Conservation (phyloP, 306 rosid genomes). For the Vigna nakashimae region DNA sequence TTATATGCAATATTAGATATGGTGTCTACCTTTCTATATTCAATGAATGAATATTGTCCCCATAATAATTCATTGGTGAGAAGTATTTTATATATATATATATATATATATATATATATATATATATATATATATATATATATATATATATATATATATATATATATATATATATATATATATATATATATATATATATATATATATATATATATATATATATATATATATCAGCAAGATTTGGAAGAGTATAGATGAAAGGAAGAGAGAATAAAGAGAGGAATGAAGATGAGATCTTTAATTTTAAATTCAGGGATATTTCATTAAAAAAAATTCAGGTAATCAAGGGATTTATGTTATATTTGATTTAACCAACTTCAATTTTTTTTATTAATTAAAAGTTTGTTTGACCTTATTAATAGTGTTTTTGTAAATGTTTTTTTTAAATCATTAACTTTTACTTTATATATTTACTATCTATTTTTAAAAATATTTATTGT, state of each 20-base stretch:
- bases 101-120: too few relatives aligned
- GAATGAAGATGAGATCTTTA: background rate
- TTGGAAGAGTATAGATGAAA: background rate
- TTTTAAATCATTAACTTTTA: too few relatives aligned
- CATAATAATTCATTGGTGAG: background rate
- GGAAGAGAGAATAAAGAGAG: slow-evolving; percentile 4
- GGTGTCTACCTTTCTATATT: background rate
- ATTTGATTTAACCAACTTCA: too few relatives aligned
- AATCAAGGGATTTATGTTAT: background rate
- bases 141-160: background rate
- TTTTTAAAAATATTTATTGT: too few relatives aligned
- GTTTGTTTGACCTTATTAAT: too few relatives aligned
- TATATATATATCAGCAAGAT: background rate
- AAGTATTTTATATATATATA: background rate
- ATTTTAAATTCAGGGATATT: background rate
- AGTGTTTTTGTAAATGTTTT: too few relatives aligned
- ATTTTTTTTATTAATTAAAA: too few relatives aligned
- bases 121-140: too few relatives aligned
- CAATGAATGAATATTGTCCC: background rate
- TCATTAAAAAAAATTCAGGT: background rate
- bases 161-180: too few relatives aligned
- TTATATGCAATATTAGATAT: background rate
- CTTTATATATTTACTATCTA: too few relatives aligned
- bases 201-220: too few relatives aligned
- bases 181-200: too few relatives aligned